Base-by-base conservation (phyloP, 2,329 filamentous ascomycete genomes). In the Aspergillus puulaauensis region DNA sequence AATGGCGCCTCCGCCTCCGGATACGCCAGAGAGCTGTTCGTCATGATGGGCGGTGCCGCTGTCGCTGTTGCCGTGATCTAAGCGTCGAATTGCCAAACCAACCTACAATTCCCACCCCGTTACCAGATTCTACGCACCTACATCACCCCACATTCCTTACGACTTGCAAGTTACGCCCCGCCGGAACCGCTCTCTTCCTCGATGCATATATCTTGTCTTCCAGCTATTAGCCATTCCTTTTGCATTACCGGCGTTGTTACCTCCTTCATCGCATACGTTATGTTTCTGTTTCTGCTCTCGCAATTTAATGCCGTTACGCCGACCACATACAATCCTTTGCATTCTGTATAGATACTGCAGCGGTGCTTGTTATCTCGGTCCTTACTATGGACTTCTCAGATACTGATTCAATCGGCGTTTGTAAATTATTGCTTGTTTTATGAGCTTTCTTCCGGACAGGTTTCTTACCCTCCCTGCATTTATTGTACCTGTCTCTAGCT, bases 1-100 rank as follows among this genome's bases (percentile, higher is more conserved):
- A 73, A 68, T 51, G 71, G 64, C 2, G 65, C 69, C 12, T 59
- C 71, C 15, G 65, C 67, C 15, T 61, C 67, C 12, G 68, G 67
- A 3, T 60, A 73, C 14, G 64, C 65, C 37, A 73, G 68, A 23
- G 75, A 75, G 61, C 63, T 77, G 45, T 58, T 72, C 19, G 70
- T 70, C n/a, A 69, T 78, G 62, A 54, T 79, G 35, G 75, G 76
- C 6, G 75, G 74, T 31, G 76, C 74, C n/a, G 67, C 76, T 33
- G 64, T 71, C 23, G 67, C 77, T 47, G 76, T 73, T 24, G 71
- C 77, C 64, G 71, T 68, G 23, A 63, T 77, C 35, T 77, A 70
- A 67, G 19, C 37, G 14, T 35, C 17, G 33, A 47, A 24, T 21
- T n/a, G 27, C 24, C 17, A 15, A 15, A 24, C 39, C 21, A 14